phyloP scores from a whole-genome alignment of 495 filamentous ascomycete species.

The Aspergillus conjunctus region DNA sequence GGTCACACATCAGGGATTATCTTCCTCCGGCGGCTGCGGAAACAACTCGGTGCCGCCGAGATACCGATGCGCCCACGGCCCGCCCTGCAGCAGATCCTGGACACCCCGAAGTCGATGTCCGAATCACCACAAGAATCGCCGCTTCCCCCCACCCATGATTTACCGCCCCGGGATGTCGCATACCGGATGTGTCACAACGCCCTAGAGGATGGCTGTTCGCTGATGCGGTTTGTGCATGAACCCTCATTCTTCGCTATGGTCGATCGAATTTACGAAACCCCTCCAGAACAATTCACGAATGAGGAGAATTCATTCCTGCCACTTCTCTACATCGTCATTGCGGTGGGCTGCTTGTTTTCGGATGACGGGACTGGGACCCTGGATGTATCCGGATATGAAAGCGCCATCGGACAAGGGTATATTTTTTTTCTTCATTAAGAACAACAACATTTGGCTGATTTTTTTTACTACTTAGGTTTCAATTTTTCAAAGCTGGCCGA shows the following conservation, averaged over 20 bases:
- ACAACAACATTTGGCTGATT: neutral
- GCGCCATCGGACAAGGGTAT: conserved; percentile 80
- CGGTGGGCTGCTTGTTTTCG: conserved; percentile 82
- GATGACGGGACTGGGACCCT: conserved; percentile 50
- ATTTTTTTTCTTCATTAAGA: neutral
- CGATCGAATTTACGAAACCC: conserved; percentile 75
- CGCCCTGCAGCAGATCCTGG: conserved; percentile 55
- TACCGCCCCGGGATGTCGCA: conserved; percentile 71
- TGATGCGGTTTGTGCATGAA: conserved; percentile 85
- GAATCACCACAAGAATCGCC: conserved; percentile 60
- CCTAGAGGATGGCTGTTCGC: conserved; percentile 78
- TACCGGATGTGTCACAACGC: conserved; percentile 72
- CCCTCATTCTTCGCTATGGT: conserved; percentile 80
- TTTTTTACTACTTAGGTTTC: conserved; percentile 58
- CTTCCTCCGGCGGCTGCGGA: conserved; percentile 81
- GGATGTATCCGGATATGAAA: conserved; percentile 64
- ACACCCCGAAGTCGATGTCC: conserved; percentile 69
- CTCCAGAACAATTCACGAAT: conserved; percentile 66
- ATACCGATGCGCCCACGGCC: conserved; percentile 41
- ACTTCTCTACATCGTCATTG: conserved; percentile 79
- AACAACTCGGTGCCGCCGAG: conserved; percentile 70
- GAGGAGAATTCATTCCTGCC: conserved; percentile 82
- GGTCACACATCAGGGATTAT: conserved; percentile 90
- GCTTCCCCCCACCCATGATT: conserved; percentile 60
- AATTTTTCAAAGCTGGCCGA: conserved; percentile 81